phyloP scores from a whole-genome alignment of 2,329 filamentous ascomycete genomes.

The Microcyclospora pomicola region DNA sequence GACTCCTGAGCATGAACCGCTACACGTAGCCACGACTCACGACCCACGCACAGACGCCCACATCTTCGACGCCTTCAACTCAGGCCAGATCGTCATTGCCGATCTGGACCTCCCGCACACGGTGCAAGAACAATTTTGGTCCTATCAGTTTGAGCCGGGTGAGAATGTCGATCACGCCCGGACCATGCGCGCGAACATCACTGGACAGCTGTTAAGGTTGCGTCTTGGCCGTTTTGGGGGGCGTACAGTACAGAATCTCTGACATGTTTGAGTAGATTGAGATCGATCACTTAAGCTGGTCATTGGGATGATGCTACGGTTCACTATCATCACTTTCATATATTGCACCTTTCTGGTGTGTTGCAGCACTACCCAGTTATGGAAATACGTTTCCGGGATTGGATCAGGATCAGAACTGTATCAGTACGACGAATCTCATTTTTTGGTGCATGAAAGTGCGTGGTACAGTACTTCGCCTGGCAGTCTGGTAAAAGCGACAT shows the following conservation, averaged over 20 bases:
- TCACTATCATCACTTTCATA: too few relatives aligned
- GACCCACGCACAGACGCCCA: slow-evolving; percentile 17
- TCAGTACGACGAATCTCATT: too few relatives aligned
- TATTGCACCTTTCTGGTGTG: too few relatives aligned
- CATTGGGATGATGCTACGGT: too few relatives aligned
- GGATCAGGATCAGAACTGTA: too few relatives aligned
- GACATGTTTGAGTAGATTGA: slow-evolving; percentile 3
- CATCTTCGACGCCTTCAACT: slow-evolving; percentile 32
- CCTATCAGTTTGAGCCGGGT: slow-evolving; percentile 20
- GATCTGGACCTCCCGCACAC: slow-evolving; percentile 30
- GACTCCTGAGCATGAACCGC: slow-evolving; percentile 8
- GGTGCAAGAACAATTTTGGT: slow-evolving; percentile 27
- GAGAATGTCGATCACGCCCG: slow-evolving; percentile 1
- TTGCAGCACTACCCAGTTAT: too few relatives aligned
- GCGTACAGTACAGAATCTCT: slow-evolving; percentile 1
- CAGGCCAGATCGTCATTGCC: slow-evolving; percentile 33
- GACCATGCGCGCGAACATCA: slow-evolving; percentile 5
- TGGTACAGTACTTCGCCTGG: too few relatives aligned
- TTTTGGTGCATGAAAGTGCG: too few relatives aligned
- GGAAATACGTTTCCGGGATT: too few relatives aligned
- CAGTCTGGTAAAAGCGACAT: too few relatives aligned
- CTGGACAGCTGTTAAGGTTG: slow-evolving; percentile 7
- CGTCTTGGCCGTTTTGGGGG: slow-evolving; percentile 4
- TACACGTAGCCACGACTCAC: slow-evolving; percentile 8
- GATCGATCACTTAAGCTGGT: slow-evolving; percentile 2